Evolutionary conservation across 164 flowering plant species (phyloP).

Genomic region (Vitis rupestris): DNA sequence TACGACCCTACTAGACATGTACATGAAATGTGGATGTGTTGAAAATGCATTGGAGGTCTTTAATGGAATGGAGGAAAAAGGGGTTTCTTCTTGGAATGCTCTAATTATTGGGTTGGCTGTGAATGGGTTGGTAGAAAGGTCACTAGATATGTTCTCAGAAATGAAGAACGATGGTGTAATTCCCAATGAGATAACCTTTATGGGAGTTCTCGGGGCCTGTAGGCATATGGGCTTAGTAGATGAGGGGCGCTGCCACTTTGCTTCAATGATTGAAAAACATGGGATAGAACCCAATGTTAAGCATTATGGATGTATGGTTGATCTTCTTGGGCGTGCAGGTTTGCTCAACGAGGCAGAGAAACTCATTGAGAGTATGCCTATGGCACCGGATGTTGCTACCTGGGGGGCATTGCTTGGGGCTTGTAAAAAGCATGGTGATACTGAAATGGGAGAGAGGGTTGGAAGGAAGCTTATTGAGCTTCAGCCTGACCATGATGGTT

Average conservation of each 20-base stretch:
- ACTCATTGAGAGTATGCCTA: slow-evolving; percentile 39
- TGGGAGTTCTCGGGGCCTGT: slow-evolving; percentile 51
- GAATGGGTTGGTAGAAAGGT: slow-evolving; percentile 37
- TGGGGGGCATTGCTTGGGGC: slow-evolving; percentile 58
- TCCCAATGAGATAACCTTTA: slow-evolving; percentile 51
- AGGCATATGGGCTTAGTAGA: slow-evolving; percentile 45
- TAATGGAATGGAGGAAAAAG: slow-evolving; percentile 28
- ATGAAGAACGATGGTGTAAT: slow-evolving; percentile 32
- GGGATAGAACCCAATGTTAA: slow-evolving; percentile 41
- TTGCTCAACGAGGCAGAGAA: slow-evolving; percentile 43
- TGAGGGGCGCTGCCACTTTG: slow-evolving; percentile 37
- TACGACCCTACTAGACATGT: slow-evolving; percentile 45
- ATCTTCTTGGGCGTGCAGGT: slow-evolving; percentile 53
- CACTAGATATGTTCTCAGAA: slow-evolving; percentile 32
- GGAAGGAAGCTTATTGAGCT: slow-evolving; percentile 42
- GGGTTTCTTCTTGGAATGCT: slow-evolving; percentile 47
- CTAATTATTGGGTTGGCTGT: slow-evolving; percentile 42
- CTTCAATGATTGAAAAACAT: slow-evolving; percentile 36
- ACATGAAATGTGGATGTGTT: slow-evolving; percentile 45
- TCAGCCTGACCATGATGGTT: slow-evolving; percentile 47
- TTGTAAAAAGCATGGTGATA: slow-evolving; percentile 35
- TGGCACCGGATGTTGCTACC: slow-evolving; percentile 42
- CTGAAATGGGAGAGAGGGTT: slow-evolving; percentile 37
- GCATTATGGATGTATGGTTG: slow-evolving; percentile 56
- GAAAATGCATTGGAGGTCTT: slow-evolving; percentile 43